phyloP scores from a whole-genome alignment of 2,329 filamentous ascomycete genomes.

The Penicillium sp. region DNA sequence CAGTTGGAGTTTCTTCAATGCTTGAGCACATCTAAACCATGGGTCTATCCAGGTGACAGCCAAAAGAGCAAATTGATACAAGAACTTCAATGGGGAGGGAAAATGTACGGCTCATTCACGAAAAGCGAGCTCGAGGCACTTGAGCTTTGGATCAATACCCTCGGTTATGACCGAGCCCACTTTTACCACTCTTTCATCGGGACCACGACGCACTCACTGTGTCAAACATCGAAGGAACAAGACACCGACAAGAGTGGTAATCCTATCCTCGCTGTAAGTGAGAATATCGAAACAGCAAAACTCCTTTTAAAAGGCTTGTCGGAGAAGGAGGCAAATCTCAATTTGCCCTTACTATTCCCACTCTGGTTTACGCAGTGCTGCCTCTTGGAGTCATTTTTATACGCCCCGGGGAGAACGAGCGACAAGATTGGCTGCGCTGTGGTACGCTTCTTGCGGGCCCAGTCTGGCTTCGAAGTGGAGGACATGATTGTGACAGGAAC shows the following conservation, averaged over 20 bases:
- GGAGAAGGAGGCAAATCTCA: background rate
- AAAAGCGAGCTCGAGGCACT: slow-evolving; percentile 41
- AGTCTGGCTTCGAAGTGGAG: slow-evolving; percentile 37
- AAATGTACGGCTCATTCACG: slow-evolving; percentile 54
- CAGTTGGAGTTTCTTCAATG: slow-evolving; percentile 39
- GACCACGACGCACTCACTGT: no score
- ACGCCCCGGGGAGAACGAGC: slow-evolving; percentile 37
- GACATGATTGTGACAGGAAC: slow-evolving; percentile 4
- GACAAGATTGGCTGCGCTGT: slow-evolving; percentile 34
- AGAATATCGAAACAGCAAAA: background rate
- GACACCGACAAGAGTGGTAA: background rate
- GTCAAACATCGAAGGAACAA: background rate
- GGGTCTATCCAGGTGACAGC: slow-evolving; percentile 45
- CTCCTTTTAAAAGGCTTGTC: background rate
- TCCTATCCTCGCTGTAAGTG: no score
- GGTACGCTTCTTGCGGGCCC: slow-evolving; percentile 39
- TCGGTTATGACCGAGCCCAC: slow-evolving; percentile 18
- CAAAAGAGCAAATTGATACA: slow-evolving; percentile 43
- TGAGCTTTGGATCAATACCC: slow-evolving; percentile 42
- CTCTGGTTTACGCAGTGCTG: slow-evolving; percentile 41
- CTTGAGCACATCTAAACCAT: slow-evolving; percentile 38
- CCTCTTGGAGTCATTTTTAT: slow-evolving; percentile 40
- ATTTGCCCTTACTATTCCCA: slow-evolving; percentile 23
- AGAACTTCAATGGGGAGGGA: slow-evolving; percentile 48
- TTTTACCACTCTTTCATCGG: slow-evolving; percentile 1